Conservation (phyloP, 2,329 filamentous ascomycete species). For the Rachicladosporium sp. region DNA sequence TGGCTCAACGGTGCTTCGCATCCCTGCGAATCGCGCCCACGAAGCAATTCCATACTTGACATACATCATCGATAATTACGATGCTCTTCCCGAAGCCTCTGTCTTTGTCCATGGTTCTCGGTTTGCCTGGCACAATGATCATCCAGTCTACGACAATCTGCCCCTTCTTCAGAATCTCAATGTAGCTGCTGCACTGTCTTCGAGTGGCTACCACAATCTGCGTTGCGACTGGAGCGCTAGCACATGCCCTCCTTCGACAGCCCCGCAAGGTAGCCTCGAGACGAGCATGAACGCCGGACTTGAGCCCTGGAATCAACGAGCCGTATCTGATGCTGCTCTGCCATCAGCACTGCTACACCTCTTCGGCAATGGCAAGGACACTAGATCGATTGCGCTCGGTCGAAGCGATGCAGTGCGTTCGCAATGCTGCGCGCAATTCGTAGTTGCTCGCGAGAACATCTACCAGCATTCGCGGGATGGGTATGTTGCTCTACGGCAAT, state of each 20-base stretch:
- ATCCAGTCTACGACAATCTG: constrained; percentile 35
- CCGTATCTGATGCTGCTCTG: constrained; percentile 16
- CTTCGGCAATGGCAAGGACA: constrained; percentile 10
- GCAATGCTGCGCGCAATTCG: constrained; percentile 45
- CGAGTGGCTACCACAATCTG: constrained; percentile 36
- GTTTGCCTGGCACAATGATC: constrained; percentile 44
- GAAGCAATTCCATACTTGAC: constrained; percentile 50
- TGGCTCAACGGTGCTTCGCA: constrained; percentile 22
- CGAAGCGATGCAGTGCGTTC: constrained; percentile 18
- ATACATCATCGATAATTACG: constrained; percentile 49
- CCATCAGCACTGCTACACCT: constrained; percentile 9
- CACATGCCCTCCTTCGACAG: constrained; percentile 22
- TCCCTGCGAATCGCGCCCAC: constrained; percentile 43
- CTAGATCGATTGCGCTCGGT: constrained; percentile 29
- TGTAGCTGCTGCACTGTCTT: constrained; percentile 26
- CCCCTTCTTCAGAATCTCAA: constrained; percentile 29
- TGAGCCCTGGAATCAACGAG: constrained; percentile 29
- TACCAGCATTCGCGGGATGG: constrained; percentile 38
- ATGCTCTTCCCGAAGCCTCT: constrained; percentile 41
- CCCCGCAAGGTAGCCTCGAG: constrained; percentile 29
- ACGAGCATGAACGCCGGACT: constrained; percentile 26
- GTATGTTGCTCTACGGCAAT: constrained; percentile 40
- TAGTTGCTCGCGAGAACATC: constrained; percentile 36
- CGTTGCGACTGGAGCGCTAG: constrained; percentile 40
- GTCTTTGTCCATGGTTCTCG: constrained; percentile 50